phyloP scores from a whole-genome alignment of 441 rosid genomes.

The Jatropha podagrica region DNA sequence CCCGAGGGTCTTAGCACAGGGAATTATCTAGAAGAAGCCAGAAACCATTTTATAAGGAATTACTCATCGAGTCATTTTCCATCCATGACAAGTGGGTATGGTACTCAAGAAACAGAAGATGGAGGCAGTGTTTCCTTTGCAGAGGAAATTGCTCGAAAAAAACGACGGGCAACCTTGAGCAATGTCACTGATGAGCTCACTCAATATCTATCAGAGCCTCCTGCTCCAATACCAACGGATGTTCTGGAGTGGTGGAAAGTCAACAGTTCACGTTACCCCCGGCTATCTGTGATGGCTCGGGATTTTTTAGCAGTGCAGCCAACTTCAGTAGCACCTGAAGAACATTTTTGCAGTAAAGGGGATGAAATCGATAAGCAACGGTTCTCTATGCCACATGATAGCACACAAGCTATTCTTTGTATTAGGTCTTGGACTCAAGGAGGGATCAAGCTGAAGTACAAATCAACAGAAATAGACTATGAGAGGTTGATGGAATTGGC shows the following conservation, averaged over 20 bases:
- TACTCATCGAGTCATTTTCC: constrained; percentile 67
- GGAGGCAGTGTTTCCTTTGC: constrained; percentile 81
- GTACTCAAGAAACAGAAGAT: constrained; percentile 71
- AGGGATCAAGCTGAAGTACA: constrained; percentile 72
- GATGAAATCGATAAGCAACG: constrained; percentile 73
- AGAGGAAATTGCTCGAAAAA: constrained; percentile 89
- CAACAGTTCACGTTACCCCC: constrained; percentile 76
- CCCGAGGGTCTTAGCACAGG: constrained; percentile 70
- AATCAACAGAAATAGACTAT: constrained; percentile 69
- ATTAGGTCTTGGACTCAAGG: constrained; percentile 81
- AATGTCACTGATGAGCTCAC: constrained; percentile 78
- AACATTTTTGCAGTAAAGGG: constrained; percentile 66
- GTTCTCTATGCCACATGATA: constrained; percentile 68
- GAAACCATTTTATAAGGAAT: constrained; percentile 67
- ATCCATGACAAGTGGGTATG: constrained; percentile 53
- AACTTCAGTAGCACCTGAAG: constrained; percentile 78
- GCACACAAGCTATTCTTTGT: constrained; percentile 67
- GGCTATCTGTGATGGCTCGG: constrained; percentile 80
- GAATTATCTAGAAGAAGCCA: constrained; percentile 82
- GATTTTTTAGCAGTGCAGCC: constrained; percentile 87
- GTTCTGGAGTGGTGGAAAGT: constrained; percentile 95
- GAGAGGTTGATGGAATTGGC: constrained; percentile 84
- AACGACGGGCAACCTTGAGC: constrained; percentile 75
- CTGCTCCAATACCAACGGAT: constrained; percentile 81
- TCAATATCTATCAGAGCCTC: constrained; percentile 82